These are phyloP conservation scores for Moniliophthora roreri DNA, from an alignment of 1,284 basidiomycete species.

Conservation along the genomic window DNA sequence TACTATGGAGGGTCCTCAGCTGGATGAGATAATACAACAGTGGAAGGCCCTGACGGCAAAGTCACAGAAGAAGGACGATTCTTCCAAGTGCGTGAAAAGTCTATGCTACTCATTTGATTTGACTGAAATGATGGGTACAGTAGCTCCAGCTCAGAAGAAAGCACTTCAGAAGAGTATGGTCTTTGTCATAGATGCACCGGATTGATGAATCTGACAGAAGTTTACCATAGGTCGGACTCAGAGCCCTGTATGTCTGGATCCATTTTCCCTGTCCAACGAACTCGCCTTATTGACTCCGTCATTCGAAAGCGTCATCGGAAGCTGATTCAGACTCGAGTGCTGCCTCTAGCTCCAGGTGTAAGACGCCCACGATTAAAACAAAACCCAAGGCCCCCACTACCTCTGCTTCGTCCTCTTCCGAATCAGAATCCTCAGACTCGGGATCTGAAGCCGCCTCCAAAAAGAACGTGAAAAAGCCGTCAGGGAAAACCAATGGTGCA, in stretches of 20 bases:
- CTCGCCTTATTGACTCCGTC: neutral
- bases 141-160: conserved; percentile 24
- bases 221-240: neutral
- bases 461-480: too few species aligned
- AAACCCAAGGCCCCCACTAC: neutral
- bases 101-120: neutral
- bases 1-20: conserved; percentile 43
- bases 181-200: neutral
- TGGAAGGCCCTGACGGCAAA: conserved; percentile 48
- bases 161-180: conserved; percentile 29
- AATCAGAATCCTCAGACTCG: neutral
- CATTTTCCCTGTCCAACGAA: neutral
- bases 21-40: conserved; percentile 61
- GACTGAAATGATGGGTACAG: conserved; percentile 12
- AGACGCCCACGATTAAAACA: neutral
- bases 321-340: conserved; percentile 9
- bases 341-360: conserved; percentile 4
- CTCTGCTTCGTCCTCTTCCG: conserved; percentile 15
- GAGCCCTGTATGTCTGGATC: conserved; percentile 2
- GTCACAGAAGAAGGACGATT: conserved; percentile 17
- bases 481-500: too few species aligned
- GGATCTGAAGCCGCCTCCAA: too few species aligned
- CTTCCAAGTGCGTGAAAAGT: conserved; percentile 15
- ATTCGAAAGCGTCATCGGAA: neutral
- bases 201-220: too few species aligned